Evolutionary conservation across 352 stramenopile species (phyloP).

Genomic region (Pythium graminicola): DNA sequence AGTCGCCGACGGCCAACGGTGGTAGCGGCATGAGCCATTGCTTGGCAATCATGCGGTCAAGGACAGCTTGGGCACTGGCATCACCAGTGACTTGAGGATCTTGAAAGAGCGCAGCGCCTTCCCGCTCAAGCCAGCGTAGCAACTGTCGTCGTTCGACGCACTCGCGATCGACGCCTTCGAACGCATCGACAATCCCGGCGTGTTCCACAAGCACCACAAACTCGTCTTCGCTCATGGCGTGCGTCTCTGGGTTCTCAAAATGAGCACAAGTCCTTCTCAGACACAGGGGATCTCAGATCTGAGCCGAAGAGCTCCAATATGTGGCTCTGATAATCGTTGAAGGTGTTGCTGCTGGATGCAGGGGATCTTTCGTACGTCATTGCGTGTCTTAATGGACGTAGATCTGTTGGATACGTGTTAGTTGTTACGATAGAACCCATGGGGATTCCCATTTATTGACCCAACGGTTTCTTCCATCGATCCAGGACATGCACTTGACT

Average conservation of each 20-base stretch:
- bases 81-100: no score
- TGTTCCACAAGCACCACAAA: constrained; percentile 82
- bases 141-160: constrained; percentile 62
- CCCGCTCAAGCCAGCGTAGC: constrained; percentile 61
- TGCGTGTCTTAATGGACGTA: no score
- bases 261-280: no score
- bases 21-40: constrained; percentile 53
- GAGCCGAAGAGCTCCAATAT: no score
- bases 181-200: constrained; percentile 64
- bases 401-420: no score
- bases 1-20: constrained; percentile 1
- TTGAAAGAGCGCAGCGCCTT: constrained; percentile 59
- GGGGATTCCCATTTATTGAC: no score
- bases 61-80: constrained; percentile 36
- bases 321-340: no score
- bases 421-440: no score
- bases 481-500: no score
- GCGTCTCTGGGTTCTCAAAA: no score
- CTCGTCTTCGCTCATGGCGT: constrained; percentile 82
- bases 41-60: constrained; percentile 50
- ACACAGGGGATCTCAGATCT: constrained; percentile 5
- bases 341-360: no score
- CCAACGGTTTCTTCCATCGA: neutral
- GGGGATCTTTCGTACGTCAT: no score
- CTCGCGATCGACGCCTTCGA: constrained; percentile 61